Evolutionary conservation across 331 rosid species (phyloP).

Genomic region (Arachis monticola): DNA sequence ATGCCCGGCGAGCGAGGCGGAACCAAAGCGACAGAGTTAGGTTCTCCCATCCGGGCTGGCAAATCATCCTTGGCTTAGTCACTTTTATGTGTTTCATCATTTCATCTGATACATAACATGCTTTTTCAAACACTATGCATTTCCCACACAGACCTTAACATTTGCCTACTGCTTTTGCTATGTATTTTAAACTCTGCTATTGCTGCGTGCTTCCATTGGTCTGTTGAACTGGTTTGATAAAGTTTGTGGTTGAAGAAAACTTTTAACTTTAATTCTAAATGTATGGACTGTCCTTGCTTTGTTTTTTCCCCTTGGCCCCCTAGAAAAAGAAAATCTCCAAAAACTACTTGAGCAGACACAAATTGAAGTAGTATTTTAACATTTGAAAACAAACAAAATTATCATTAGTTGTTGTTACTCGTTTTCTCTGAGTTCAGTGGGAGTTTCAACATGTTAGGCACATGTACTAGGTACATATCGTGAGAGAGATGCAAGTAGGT

Average conservation of each 20-base stretch:
- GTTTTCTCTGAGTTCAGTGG: background rate
- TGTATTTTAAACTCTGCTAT: constrained; percentile 30
- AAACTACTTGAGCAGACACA: background rate
- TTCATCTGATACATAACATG: constrained; percentile 24
- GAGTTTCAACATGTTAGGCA: background rate
- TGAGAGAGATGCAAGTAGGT: background rate
- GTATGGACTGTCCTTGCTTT: background rate
- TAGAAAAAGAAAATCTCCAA: background rate
- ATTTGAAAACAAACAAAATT: background rate
- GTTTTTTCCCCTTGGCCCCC: background rate
- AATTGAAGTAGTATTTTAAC: background rate
- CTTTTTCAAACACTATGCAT: constrained; percentile 32
- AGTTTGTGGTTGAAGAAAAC: constrained; percentile 31
- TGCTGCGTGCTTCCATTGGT: constrained; percentile 22
- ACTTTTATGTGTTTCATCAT: constrained; percentile 39
- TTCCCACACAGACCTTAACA: constrained; percentile 18
- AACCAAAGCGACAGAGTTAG: background rate
- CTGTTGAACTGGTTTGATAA: constrained; percentile 20
- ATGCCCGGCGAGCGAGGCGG: constrained; percentile 57
- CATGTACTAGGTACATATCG: background rate
- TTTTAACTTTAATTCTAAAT: background rate
- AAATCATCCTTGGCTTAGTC: constrained; percentile 95
- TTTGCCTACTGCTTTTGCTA: constrained; percentile 20
- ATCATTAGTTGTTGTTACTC: background rate
- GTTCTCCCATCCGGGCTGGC: constrained; percentile 54